Conservation (phyloP, 306 rosid species). For the Phaseolus lunatus region DNA sequence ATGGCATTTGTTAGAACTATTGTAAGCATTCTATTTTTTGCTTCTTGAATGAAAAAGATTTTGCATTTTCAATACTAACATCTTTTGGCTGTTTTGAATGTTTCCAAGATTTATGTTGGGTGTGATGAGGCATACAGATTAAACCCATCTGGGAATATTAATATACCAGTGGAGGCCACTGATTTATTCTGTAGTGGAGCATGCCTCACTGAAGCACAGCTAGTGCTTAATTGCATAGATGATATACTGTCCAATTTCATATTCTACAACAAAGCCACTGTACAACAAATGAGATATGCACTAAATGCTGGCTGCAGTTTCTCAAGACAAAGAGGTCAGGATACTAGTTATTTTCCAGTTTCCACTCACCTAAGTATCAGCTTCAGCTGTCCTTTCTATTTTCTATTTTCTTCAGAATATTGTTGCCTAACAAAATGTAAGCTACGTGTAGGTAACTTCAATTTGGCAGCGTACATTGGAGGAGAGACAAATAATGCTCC, state of each 20-base stretch:
- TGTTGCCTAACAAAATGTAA: slow-evolving; percentile 1
- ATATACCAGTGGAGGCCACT: slow-evolving; percentile 62
- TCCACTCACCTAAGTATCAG: neutral
- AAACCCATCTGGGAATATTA: slow-evolving; percentile 68
- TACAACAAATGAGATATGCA: slow-evolving; percentile 61
- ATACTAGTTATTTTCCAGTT: neutral
- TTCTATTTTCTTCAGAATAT: neutral
- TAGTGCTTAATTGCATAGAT: slow-evolving; percentile 69
- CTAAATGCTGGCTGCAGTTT: slow-evolving; percentile 68
- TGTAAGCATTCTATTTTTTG: neutral
- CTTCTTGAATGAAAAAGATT: neutral
- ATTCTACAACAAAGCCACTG: slow-evolving; percentile 66
- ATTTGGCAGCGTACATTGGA: slow-evolving; percentile 60
- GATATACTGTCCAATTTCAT: slow-evolving; percentile 57
- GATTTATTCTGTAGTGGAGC: slow-evolving; percentile 73
- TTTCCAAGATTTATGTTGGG: slow-evolving; percentile 59
- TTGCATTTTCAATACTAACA: neutral
- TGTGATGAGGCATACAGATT: slow-evolving; percentile 70
- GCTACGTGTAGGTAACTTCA: slow-evolving; percentile 60
- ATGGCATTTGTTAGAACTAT: slow-evolving; percentile 23
- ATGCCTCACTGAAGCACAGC: slow-evolving; percentile 70
- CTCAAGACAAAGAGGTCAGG: slow-evolving; percentile 60
- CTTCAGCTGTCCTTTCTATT: neutral
- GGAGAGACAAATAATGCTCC: slow-evolving; percentile 53
- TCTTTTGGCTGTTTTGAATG: slow-evolving; percentile 7